A percentile compares a stretch with the other conserved stretches of the same genome.
Conservation (phyloP, 768 basidiomycete genomes). For the Hypsizygus marmoreus region DNA sequence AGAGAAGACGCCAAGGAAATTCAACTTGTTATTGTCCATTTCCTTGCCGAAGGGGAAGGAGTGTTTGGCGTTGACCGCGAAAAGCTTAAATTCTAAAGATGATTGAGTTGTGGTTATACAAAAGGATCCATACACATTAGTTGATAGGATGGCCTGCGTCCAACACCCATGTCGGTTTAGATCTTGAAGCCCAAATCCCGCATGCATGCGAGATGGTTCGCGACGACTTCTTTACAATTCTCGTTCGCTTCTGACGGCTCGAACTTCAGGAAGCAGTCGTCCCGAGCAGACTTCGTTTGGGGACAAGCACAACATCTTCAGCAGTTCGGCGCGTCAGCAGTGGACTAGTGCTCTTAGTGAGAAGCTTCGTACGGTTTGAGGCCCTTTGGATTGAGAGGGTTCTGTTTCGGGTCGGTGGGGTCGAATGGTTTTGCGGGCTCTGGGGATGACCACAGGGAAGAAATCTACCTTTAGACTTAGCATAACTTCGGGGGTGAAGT, state of each 20-base stretch:
- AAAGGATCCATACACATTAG: neutral
- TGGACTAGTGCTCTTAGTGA: neutral
- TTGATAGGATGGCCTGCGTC: no score
- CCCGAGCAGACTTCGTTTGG: constrained; percentile 87
- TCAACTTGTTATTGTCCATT: constrained; percentile 59
- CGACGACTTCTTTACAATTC: constrained; percentile 80
- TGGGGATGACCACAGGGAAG: constrained; percentile 56
- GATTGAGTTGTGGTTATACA: neutral
- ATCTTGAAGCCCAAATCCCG: constrained; percentile 85
- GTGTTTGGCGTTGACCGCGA: constrained; percentile 67
- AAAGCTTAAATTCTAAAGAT: constrained; percentile 40
- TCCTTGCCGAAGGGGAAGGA: constrained; percentile 63
- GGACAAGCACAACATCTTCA: constrained; percentile 95
- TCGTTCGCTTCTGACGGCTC: constrained; percentile 66
- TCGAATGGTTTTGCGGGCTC: constrained; percentile 52
- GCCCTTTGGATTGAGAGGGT: constrained; percentile 92
- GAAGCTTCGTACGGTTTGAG: constrained; percentile 79
- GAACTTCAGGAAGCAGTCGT: constrained; percentile 89
- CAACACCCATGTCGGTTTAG: no score
- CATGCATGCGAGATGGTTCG: constrained; percentile 91
- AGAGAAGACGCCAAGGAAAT: constrained; percentile 62
- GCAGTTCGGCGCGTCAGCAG: neutral
- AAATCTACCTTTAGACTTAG: constrained; percentile 35
- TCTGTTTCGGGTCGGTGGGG: constrained; percentile 76
- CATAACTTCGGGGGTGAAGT: neutral